These are phyloP conservation scores for Dactylellina parvicollis DNA, from an alignment of 2,329 filamentous ascomycete genomes.

Conservation along the genomic window DNA sequence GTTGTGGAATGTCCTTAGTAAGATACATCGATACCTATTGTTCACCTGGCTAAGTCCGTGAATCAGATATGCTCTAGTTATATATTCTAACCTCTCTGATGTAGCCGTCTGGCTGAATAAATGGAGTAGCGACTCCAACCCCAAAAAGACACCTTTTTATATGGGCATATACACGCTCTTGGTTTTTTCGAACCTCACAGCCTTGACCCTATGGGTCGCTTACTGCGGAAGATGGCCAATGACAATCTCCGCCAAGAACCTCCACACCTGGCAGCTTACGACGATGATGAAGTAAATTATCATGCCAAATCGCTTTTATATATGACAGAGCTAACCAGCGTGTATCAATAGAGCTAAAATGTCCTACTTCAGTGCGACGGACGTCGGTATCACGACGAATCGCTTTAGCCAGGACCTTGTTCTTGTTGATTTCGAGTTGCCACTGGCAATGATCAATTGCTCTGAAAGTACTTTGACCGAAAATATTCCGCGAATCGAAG, in stretches of 20 bases:
- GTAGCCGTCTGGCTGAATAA: conserved; percentile 48
- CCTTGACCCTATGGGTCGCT: conserved; percentile 14
- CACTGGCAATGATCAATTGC: conserved; percentile 55
- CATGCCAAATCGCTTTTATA: background rate
- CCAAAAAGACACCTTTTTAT: conserved; percentile 42
- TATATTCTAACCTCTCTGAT: conserved; percentile 7
- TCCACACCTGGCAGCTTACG: conserved; percentile 43
- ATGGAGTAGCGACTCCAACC: conserved; percentile 44
- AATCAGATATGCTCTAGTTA: background rate
- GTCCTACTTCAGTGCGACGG: conserved; percentile 59
- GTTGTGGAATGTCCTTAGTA: conserved; percentile 24
- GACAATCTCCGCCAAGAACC: conserved; percentile 31
- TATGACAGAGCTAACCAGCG: conserved; percentile 13
- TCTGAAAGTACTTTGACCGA: conserved; percentile 21
- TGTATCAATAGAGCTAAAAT: conserved; percentile 34
- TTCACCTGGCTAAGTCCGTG: too few relatives aligned
- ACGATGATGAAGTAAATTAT: conserved; percentile 47
- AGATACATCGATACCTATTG: background rate
- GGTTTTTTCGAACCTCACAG: conserved; percentile 6
- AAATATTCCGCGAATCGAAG: background rate
- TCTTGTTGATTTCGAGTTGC: conserved; percentile 61
- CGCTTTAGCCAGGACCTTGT: conserved; percentile 60
- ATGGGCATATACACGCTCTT: conserved; percentile 44
- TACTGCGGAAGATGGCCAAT: conserved; percentile 31
- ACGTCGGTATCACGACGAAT: conserved; percentile 60